Percentiles rank a stretch among this genome's conserved stretches.
Evolutionary conservation across 2,329 filamentous ascomycete genomes (phyloP).

Genomic region (Curvularia hawaiiensis): DNA sequence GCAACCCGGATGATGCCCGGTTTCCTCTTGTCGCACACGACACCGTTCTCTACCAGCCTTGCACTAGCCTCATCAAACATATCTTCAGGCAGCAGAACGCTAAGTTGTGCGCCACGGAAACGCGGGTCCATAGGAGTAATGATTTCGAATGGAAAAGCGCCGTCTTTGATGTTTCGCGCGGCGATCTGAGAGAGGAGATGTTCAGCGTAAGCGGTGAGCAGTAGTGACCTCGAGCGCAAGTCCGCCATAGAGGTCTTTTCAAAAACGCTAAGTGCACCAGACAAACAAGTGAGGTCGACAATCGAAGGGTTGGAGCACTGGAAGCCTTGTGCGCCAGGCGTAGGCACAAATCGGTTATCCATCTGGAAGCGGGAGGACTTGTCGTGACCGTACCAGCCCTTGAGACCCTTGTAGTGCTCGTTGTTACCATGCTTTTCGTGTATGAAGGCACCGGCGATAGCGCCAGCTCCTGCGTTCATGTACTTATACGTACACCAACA

Average conservation of each 20-base stretch:
- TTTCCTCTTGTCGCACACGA: conserved; percentile 81
- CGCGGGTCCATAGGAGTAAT: conserved; percentile 72
- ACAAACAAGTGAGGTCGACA: conserved; percentile 77
- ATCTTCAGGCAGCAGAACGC: conserved; percentile 69
- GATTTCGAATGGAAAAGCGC: conserved; percentile 49
- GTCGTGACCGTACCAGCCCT: conserved; percentile 87
- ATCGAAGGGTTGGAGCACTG: conserved; percentile 84
- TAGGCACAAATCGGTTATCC: conserved; percentile 79
- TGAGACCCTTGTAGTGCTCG: conserved; percentile 67
- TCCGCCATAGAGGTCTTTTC: conserved; percentile 70
- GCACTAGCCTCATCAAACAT: conserved; percentile 70
- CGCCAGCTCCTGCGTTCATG: conserved; percentile 81
- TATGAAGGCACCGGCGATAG: conserved; percentile 79
- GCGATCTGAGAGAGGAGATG: conserved; percentile 35
- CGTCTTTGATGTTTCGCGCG: conserved; percentile 26
- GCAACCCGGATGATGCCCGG: conserved; percentile 85
- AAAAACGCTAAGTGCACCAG: conserved; percentile 75
- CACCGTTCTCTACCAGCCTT: conserved; percentile 68
- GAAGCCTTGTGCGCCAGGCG: conserved; percentile 77
- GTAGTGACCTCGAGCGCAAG: conserved; percentile 72
- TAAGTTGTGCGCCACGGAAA: conserved; percentile 80
- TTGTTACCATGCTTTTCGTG: conserved; percentile 73
- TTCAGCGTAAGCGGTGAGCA: conserved; percentile 70
- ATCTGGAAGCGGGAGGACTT: conserved; percentile 79
- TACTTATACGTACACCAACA: conserved; percentile 97